Evolutionary conservation across 1,139 yeast species (phyloP), one percentile per base, ranked within the genome.

Genomic region (Diutina neorugosa): DNA sequence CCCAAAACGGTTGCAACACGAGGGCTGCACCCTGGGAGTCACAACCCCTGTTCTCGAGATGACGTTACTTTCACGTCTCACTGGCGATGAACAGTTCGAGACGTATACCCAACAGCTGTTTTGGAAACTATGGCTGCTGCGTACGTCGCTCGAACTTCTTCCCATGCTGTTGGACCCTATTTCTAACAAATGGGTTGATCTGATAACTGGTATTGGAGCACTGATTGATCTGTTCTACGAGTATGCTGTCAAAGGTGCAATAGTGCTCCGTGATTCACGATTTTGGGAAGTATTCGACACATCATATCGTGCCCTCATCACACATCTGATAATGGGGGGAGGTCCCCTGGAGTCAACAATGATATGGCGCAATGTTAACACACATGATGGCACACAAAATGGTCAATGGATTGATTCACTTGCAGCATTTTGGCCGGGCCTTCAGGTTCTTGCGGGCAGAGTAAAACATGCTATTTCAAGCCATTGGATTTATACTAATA

Each of bases 201-300:
- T 77, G 0, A 69, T 82, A 47, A 79, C 93, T 0, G 96, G 97
- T 0, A 76, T 87, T 9, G 98, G 98, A 0, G 97, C 98, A 0
- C 86, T 96, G 2, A 80, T 88, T n/a, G 98, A 91, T 67, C 89
- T 96, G 0, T 88, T 87, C 61, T 91, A 86, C 64, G 98, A 91
- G 63, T 88, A 91, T 64, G 87, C 96, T 0, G 73, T 88, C 43
- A 91, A 91, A 62, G 81, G 83, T 25, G 72, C 91, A 2, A 78
- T 90, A 12, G 62, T 91, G 9, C 89, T 90, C 57, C 73, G 86
- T 59, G 96, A 90, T 63, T 71, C 73, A 16, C 69, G 74, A 41
- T 73, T 86, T 64, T 73, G 77, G 67, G 63, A 71, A 0, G 81
- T 88, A 0, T 91, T 91, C 78, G 66, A 74, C 40, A 65, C 69